Evolutionary conservation across 164 flowering plant genomes (phyloP), one percentile per base, ranked within the genome.

Genomic region (Cinnamomum micranthum): DNA sequence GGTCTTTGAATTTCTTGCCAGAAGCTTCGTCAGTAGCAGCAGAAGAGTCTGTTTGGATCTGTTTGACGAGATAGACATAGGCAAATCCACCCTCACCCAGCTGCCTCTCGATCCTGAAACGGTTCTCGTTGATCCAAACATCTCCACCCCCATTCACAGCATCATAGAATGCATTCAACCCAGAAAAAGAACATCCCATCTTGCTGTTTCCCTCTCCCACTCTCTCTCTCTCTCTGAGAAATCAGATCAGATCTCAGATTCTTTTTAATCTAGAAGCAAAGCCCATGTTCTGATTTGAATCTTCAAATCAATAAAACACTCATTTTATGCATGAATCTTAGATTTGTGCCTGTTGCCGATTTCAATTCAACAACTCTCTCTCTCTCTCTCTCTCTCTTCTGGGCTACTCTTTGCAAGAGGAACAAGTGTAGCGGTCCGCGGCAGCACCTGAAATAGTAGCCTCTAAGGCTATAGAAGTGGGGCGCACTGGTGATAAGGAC

Each of bases 51-150:
- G 81, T 12, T 70, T 77, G 20, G 19, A 92, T 76, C 81, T 95
- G 97, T 80, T 92, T 92, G 67, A 95, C 98, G 12, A 95, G 84
- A 58, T 51, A 95, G 28, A 95, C 97, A 70, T 73, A 92, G 13
- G 98, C 98, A 75, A 93, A 92, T 2, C 97, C 99, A 71, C 98
- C 99, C 80, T 93, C 99, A 0, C 98, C 98, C 22, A 95, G 91
- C 84, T 90, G 99, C 86, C 92, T 84, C 64, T 92, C 69, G 81
- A 95, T 84, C 86, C 88, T 88, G 85, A 87, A 95, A 64, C 98
- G 82, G 80, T 91, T 95, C 82, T 95, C 97, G 73, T 95, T 95
- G 90, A 95, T 95, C 99, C 99, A 95, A 51, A 95, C 99, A 76
- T 95, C 98, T 9, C 92, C 99, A 24, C 90, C 96, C 1, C 93